These are phyloP conservation scores for Cryptococcus sp. DNA, from an alignment of 1,284 basidiomycete species.

Conservation along the genomic window DNA sequence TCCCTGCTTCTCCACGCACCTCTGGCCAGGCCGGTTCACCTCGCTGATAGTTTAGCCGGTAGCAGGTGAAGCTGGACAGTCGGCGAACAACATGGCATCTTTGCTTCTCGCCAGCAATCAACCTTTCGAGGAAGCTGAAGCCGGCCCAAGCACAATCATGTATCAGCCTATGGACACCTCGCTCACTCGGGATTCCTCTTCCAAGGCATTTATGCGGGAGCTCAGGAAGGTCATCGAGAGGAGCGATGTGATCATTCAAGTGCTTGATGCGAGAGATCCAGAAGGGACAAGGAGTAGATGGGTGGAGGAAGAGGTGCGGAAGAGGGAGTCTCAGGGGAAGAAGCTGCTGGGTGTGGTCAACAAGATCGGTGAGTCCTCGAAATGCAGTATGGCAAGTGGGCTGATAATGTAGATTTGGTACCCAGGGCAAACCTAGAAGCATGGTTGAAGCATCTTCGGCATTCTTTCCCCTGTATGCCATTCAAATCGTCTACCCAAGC, in stretches of 20 bases:
- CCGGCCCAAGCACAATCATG: conserved; percentile 46
- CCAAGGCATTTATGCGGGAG: conserved; percentile 63
- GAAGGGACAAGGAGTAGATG: conserved; percentile 79
- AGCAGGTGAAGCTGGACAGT: not conserved
- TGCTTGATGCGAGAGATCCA: conserved; percentile 83
- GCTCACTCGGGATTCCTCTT: conserved; percentile 50
- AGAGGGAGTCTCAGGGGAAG: conserved; percentile 78
- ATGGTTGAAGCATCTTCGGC: conserved; percentile 85
- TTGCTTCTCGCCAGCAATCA: not conserved
- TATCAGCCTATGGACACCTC: conserved; percentile 54
- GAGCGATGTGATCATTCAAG: conserved; percentile 77
- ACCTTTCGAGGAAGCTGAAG: not conserved
- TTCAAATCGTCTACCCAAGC: conserved; percentile 81
- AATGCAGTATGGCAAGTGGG: not conserved
- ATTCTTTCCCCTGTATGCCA: conserved; percentile 86
- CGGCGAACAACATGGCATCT: not conserved
- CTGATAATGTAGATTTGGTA: conserved; percentile 64
- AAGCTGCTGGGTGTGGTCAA: conserved; percentile 83
- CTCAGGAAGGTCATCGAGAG: conserved; percentile 90
- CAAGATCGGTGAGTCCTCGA: conserved; percentile 68
- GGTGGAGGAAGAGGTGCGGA: conserved; percentile 83
- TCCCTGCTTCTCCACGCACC: conserved; percentile 54
- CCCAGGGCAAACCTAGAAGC: conserved; percentile 80
- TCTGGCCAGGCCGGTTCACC: not conserved
- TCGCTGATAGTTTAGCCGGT: not conserved